These are phyloP conservation scores for Kwoniella shandongensis DNA, from an alignment of 768 basidiomycete species.

Conservation along the genomic window DNA sequence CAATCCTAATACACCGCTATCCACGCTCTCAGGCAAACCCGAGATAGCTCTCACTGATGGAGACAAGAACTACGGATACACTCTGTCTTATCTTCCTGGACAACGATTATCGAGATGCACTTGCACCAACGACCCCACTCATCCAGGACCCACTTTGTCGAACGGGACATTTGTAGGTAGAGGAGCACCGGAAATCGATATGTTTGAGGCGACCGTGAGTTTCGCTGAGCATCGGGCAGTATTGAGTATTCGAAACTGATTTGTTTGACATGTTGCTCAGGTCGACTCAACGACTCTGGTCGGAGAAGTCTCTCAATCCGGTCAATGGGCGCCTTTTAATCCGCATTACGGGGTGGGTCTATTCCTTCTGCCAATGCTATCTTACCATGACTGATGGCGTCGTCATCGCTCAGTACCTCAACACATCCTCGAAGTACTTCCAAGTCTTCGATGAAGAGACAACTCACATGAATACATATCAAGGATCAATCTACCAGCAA, in stretches of 20 bases:
- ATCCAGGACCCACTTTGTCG: constrained; percentile 76
- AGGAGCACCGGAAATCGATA: constrained; percentile 83
- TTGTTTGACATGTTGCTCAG: constrained; percentile 2
- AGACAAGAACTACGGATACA: constrained; percentile 59
- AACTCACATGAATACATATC: constrained; percentile 40
- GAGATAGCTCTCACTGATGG: constrained; percentile 64
- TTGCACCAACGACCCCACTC: constrained; percentile 70
- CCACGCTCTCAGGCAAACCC: constrained; percentile 57
- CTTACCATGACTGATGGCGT: too few species aligned
- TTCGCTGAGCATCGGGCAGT: constrained; percentile 1
- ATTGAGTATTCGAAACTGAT: too few species aligned
- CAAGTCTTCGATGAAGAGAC: constrained; percentile 61
- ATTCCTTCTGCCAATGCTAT: background rate
- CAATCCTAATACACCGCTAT: background rate
- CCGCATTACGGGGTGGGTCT: constrained; percentile 59
- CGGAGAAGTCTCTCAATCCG: constrained; percentile 77
- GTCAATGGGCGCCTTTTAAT: constrained; percentile 73
- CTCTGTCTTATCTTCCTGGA: constrained; percentile 80
- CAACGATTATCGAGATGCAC: constrained; percentile 87
- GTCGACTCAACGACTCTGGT: constrained; percentile 36
- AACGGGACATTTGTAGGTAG: constrained; percentile 82
- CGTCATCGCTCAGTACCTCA: constrained; percentile 42
- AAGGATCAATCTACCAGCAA: constrained; percentile 77
- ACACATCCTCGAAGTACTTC: constrained; percentile 59
- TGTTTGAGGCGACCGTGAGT: constrained; percentile 74